Evolutionary conservation across 768 basidiomycete species (phyloP).

Genomic region (Candolleomyces aberdarensis): DNA sequence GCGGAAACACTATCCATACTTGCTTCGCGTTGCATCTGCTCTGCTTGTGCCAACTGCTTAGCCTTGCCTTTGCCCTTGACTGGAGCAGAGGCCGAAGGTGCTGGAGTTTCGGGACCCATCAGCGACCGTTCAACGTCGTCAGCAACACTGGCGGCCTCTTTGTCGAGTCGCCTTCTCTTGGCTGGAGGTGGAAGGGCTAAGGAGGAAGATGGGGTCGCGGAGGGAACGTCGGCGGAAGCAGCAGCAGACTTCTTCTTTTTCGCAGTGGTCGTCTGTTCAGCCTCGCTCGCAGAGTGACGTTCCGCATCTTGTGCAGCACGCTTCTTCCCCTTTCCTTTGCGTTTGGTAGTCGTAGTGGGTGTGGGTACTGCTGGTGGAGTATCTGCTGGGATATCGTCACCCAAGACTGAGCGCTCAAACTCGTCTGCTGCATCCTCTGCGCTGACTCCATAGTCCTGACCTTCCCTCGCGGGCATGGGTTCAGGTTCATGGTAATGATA

Average conservation of each 20-base stretch:
- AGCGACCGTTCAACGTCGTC: slow-evolving; percentile 47
- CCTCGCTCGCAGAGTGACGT: slow-evolving; percentile 60
- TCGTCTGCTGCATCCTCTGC: slow-evolving; percentile 59
- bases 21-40: slow-evolving; percentile 38
- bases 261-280: slow-evolving; percentile 38
- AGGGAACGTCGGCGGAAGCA: not conserved
- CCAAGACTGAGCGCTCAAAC: slow-evolving; percentile 54
- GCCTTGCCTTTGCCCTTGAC: slow-evolving; percentile 49
- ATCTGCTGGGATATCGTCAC: slow-evolving; percentile 22
- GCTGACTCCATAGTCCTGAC: slow-evolving; percentile 19
- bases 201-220: slow-evolving; percentile 6
- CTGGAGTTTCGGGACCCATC: slow-evolving; percentile 30
- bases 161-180: slow-evolving; percentile 66
- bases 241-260: slow-evolving; percentile 17
- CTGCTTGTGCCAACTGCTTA: slow-evolving; percentile 24
- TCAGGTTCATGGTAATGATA: slow-evolving; percentile 24
- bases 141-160: slow-evolving; percentile 27
- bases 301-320: slow-evolving; percentile 44
- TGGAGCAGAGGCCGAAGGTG: slow-evolving; percentile 24
- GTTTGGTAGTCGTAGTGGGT: slow-evolving; percentile 21
- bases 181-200: slow-evolving; percentile 36
- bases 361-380: slow-evolving; percentile 12
- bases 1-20: slow-evolving; percentile 57
- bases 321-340: slow-evolving; percentile 48
- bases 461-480: not conserved